Conservation (phyloP, 2,329 filamentous ascomycete species). For the Xylaria hypoxylon region DNA sequence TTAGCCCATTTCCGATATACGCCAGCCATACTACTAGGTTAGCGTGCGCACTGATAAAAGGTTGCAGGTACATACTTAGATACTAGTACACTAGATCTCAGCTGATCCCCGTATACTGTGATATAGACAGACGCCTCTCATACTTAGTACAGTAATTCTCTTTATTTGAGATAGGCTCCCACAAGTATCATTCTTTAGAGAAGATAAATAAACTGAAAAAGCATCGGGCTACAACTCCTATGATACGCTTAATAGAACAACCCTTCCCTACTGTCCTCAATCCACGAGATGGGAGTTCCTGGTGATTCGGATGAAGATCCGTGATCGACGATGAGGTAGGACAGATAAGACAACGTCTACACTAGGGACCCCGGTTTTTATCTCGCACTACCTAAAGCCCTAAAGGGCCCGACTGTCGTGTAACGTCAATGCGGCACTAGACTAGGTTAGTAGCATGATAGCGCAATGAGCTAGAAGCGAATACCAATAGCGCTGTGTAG, state of each 20-base stretch:
- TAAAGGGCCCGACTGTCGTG: slow-evolving; percentile 21
- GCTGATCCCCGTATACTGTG: background rate
- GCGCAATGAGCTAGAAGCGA: no score
- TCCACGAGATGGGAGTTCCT: background rate
- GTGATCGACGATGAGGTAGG: slow-evolving; percentile 21
- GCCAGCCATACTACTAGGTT: background rate
- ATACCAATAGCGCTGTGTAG: no score
- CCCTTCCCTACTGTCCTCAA: background rate
- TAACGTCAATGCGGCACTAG: slow-evolving; percentile 27
- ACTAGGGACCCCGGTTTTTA: slow-evolving; percentile 2
- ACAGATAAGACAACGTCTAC: slow-evolving; percentile 22
- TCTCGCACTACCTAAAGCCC: slow-evolving; percentile 17
- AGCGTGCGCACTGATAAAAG: slow-evolving; percentile 23
- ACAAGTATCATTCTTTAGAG: background rate
- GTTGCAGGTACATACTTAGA: slow-evolving; percentile 9
- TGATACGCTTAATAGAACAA: background rate
- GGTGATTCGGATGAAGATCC: slow-evolving; percentile 24
- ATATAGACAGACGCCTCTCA: slow-evolving; percentile 4
- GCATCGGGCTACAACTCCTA: background rate
- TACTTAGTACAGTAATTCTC: no score
- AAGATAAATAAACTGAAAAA: background rate
- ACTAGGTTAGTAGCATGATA: no score
- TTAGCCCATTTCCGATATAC: no score
- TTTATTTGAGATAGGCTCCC: background rate
- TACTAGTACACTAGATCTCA: slow-evolving; percentile 11